phyloP scores from a whole-genome alignment of 805 yeast species.

The Candida vartiovaarae region DNA sequence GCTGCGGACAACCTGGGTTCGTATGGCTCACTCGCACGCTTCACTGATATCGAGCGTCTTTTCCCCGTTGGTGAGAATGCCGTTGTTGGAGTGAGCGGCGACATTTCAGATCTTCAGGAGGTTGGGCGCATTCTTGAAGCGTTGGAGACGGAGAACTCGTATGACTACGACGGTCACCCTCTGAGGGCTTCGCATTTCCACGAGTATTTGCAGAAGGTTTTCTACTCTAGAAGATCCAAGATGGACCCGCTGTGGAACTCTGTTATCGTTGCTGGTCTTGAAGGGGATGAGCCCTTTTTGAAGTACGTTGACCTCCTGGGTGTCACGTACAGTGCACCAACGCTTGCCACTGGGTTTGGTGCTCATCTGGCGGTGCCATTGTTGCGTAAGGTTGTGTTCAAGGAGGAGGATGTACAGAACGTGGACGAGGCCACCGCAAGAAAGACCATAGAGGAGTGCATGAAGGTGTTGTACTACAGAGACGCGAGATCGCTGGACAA shows the following conservation, averaged over 20 bases:
- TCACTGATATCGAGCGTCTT: slow-evolving; percentile 79
- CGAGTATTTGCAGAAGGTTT: slow-evolving; percentile 75
- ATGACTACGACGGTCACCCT: slow-evolving; percentile 63
- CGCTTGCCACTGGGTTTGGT: slow-evolving; percentile 95
- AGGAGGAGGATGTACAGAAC: slow-evolving; percentile 66
- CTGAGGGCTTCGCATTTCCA: slow-evolving; percentile 84
- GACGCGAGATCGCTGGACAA: slow-evolving; percentile 92
- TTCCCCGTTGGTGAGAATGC: slow-evolving; percentile 79
- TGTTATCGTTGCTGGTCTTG: slow-evolving; percentile 82
- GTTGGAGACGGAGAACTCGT: slow-evolving; percentile 68
- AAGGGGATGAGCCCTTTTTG: slow-evolving; percentile 65
- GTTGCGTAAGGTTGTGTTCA: slow-evolving; percentile 75
- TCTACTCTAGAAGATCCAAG: slow-evolving; percentile 84
- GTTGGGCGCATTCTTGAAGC: slow-evolving; percentile 69
- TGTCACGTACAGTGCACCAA: slow-evolving; percentile 79
- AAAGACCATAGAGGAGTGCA: slow-evolving; percentile 69
- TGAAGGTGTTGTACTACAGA: slow-evolving; percentile 92
- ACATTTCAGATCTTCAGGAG: slow-evolving; percentile 87
- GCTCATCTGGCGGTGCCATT: slow-evolving; percentile 91
- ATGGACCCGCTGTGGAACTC: slow-evolving; percentile 98
- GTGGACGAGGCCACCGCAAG: slow-evolving; percentile 72
- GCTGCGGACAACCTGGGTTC: slow-evolving; percentile 95
- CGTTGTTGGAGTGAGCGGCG: slow-evolving; percentile 92
- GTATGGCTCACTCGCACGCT: slow-evolving; percentile 87
- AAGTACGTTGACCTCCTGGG: slow-evolving; percentile 89